phyloP scores from a whole-genome alignment of 192 early-diverging fungal species.

The Backusella tuberculispora region DNA sequence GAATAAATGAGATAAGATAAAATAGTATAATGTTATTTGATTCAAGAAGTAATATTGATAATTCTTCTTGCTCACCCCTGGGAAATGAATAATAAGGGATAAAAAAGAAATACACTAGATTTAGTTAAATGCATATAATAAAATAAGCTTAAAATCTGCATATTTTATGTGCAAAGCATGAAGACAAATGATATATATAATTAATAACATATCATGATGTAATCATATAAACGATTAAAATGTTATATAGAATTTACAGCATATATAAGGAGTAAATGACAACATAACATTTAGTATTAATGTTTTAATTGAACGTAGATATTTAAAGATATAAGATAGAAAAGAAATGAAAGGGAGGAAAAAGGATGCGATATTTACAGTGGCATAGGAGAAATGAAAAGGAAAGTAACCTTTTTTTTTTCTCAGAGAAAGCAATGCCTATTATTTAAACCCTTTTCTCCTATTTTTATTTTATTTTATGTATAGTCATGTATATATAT shows the following conservation, averaged over 20 bases:
- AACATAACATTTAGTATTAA: no score
- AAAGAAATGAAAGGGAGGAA: background rate
- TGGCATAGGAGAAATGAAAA: background rate
- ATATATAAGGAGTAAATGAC: no score
- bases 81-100: background rate
- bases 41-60: background rate
- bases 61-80: background rate
- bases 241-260: no score
- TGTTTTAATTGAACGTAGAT: no score
- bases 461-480: slow-evolving; percentile 1
- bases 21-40: background rate
- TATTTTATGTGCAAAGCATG: background rate
- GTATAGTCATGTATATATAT: background rate
- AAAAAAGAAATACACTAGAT: background rate
- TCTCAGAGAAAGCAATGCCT: background rate
- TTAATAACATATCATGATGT: background rate
- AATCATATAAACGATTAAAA: background rate
- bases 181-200: background rate
- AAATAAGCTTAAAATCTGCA: background rate
- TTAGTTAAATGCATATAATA: background rate
- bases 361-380: background rate
- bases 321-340: no score
- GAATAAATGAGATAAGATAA: background rate
- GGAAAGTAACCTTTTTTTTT: background rate
- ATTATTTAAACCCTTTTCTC: background rate